A percentile compares a stretch with the other conserved stretches of the same genome.
These are phyloP conservation scores for Rhazya stricta DNA, from an alignment of 257 asterid genomes.

Conservation along the genomic window DNA sequence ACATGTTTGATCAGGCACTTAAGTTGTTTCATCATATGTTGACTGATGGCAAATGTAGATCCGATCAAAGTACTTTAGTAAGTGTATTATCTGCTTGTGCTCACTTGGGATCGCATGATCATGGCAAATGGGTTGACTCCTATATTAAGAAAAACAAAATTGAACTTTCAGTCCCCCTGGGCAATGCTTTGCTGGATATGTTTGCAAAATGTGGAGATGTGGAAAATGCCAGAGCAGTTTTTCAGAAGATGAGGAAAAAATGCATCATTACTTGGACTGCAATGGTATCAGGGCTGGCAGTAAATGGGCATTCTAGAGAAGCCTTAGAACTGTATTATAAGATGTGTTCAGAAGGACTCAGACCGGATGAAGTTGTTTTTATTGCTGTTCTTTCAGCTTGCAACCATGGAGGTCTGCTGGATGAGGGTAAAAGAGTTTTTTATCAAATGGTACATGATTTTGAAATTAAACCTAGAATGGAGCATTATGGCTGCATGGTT, in stretches of 20 bases:
- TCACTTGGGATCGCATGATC: slow-evolving; percentile 41
- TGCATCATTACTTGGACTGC: slow-evolving; percentile 54
- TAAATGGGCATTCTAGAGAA: slow-evolving; percentile 34
- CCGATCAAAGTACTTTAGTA: slow-evolving; percentile 47
- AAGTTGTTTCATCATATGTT: slow-evolving; percentile 36
- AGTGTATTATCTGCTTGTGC: slow-evolving; percentile 50
- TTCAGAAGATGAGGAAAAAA: slow-evolving; percentile 30
- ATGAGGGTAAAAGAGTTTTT: slow-evolving; percentile 37
- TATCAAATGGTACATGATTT: slow-evolving; percentile 35
- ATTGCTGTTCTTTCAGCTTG: slow-evolving; percentile 51
- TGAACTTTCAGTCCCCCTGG: slow-evolving; percentile 36
- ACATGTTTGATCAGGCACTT: slow-evolving; percentile 42
- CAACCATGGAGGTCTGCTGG: slow-evolving; percentile 42
- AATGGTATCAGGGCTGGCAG: slow-evolving; percentile 45
- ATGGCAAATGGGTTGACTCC: slow-evolving; percentile 48
- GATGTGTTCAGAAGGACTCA: slow-evolving; percentile 34
- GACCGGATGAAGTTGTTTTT: slow-evolving; percentile 47
- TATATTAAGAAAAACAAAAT: slow-evolving; percentile 36
- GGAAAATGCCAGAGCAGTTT: slow-evolving; percentile 35
- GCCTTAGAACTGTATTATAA: slow-evolving; percentile 34
- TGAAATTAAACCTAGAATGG: slow-evolving; percentile 39
- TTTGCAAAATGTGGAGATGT: slow-evolving; percentile 54
- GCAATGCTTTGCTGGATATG: slow-evolving; percentile 51
- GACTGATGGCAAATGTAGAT: slow-evolving; percentile 36
- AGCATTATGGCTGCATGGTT: slow-evolving; percentile 58